These are phyloP conservation scores for Fistulinella prunicolor DNA, from an alignment of 768 basidiomycete species.

Conservation along the genomic window DNA sequence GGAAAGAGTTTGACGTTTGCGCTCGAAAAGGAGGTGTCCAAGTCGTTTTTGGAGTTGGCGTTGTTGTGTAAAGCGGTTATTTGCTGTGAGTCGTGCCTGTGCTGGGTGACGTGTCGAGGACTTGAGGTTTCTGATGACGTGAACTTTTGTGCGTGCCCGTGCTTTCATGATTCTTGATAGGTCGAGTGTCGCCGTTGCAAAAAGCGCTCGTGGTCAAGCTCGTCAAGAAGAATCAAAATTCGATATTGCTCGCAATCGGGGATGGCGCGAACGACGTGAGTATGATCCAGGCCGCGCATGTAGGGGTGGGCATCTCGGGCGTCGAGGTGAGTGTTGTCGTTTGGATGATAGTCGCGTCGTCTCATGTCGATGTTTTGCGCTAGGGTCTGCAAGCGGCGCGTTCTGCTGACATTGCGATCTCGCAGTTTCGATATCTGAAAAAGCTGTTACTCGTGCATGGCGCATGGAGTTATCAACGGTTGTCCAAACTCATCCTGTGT, in stretches of 20 bases:
- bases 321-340: conserved; percentile 68
- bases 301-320: conserved; percentile 96
- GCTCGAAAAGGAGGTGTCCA: conserved; percentile 88
- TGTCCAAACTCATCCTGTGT: conserved; percentile 97
- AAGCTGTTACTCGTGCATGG: conserved; percentile 96
- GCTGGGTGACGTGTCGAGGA: too few species aligned
- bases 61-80: conserved; percentile 99
- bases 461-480: conserved; percentile 94
- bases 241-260: conserved; percentile 94
- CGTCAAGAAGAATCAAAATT: conserved; percentile 95
- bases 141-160: too few species aligned
- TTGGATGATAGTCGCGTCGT: not conserved
- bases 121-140: too few species aligned
- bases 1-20: conserved; percentile 94
- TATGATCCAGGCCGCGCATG: conserved; percentile 99
- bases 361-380: not conserved
- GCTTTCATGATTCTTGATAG: conserved; percentile 31
- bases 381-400: conserved; percentile 97
- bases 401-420: conserved; percentile 96
- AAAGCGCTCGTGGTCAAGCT: conserved; percentile 97
- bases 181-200: conserved; percentile 96
- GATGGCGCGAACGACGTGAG: conserved; percentile 98
- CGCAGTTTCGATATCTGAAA: conserved; percentile 94
- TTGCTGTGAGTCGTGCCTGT: conserved; percentile 60
- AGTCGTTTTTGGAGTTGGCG: conserved; percentile 89